Evolutionary conservation across 2,329 filamentous ascomycete genomes (phyloP).

Genomic region (Alternaria brassicicola): DNA sequence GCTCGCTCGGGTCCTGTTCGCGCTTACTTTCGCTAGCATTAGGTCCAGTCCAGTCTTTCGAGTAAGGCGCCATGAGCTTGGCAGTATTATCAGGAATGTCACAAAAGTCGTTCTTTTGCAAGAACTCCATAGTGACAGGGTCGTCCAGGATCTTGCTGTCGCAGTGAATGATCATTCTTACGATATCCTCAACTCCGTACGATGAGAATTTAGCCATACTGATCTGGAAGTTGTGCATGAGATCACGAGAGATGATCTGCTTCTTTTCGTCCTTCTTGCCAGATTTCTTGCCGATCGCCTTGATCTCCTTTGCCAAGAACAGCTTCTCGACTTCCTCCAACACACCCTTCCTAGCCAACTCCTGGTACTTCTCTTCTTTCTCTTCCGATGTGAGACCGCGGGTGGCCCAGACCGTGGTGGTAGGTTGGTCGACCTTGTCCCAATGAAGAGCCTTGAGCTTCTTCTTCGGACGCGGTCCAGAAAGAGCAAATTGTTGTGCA

Average conservation of each 20-base stretch:
- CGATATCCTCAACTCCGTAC: conserved; percentile 79
- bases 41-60: conserved; percentile 93
- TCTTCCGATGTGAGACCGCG: conserved; percentile 85
- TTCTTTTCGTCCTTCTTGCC: conserved; percentile 94
- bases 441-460: conserved; percentile 99
- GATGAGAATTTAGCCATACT: conserved; percentile 93
- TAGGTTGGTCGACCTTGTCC: conserved; percentile 95
- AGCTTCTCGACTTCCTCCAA: conserved; percentile 97
- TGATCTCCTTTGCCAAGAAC: conserved; percentile 97
- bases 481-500: conserved; percentile 68
- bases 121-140: conserved; percentile 91
- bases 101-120: conserved; percentile 91
- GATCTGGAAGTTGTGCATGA: conserved; percentile 66
- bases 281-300: conserved; percentile 73
- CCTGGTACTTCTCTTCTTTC: conserved; percentile 93
- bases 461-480: conserved; percentile 91
- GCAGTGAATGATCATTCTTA: conserved; percentile 94
- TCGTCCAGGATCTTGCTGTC: conserved; percentile 89
- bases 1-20: conserved; percentile 84
- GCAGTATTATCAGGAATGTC: conserved; percentile 87
- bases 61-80: conserved; percentile 93
- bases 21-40: conserved; percentile 77
- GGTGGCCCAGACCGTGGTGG: conserved; percentile 90
- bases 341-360: conserved; percentile 92
- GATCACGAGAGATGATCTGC: conserved; percentile 89